Evolutionary conservation across 495 filamentous ascomycete genomes (phyloP), one percentile per base, ranked within the genome.

Genomic region (Neurospora sp.): DNA sequence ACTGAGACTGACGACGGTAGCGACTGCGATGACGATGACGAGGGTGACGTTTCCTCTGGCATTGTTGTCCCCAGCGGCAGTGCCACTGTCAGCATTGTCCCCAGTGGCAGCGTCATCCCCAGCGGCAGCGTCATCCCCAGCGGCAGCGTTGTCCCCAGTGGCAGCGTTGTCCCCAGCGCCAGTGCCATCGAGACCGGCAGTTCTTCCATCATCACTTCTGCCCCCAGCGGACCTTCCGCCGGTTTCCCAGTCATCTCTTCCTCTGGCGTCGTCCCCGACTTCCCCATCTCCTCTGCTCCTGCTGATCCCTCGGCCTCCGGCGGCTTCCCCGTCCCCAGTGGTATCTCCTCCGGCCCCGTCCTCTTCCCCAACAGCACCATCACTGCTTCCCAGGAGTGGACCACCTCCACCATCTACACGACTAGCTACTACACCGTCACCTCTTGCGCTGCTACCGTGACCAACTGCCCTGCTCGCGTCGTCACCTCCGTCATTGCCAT

Each of bases 231-330:
- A 39, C 89, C 87, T 70, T 88, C 86, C 31, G 90, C 86, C 37
- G 90, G 89, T 60, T 82, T 90, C 20, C 90, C 85, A 77, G 81
- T 84, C n/a, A 92, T 89, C 14, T 86, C 83, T 70, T 82, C 85
- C 76, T 82, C 87, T 72, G 90, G 90, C 6, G 82, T 90, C 77
- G 88, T 87, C 4, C 86, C 85, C 74, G 84, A 84, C 9, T 79
- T 89, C 1, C 85, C 80, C 6, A 85, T 91, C 23, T 88, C 86
- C 71, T 79, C 88, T 77, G 91, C 90, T 82, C 89, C 89, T 23
- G 87, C 84, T 79, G 74, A 83, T 71, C 85, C 88, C 2, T 84
- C 86, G 27, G 89, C 88, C 35, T 85, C 86, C 16, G 84, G 87
- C 27, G 84, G 90, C 76, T 79, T 88, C n/a, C 74, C 90, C 75